Conservation (phyloP, 768 basidiomycete species). For the Favolaschia claudopus region DNA sequence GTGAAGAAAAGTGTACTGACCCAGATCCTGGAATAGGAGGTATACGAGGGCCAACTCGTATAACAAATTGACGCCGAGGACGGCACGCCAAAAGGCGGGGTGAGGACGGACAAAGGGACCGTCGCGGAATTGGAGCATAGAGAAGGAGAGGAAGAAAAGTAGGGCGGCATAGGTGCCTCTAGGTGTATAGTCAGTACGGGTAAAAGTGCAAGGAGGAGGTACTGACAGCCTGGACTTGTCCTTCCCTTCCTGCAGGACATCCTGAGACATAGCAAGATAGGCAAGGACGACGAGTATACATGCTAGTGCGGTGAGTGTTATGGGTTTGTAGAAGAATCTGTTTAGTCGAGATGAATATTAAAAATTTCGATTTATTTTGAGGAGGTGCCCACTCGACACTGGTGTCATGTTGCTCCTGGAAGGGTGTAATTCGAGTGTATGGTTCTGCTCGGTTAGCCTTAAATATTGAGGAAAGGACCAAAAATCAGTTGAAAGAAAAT, state of each 20-base stretch:
- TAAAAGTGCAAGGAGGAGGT: constrained; percentile 36
- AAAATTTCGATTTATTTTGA: too few species aligned
- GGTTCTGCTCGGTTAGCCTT: constrained; percentile 86
- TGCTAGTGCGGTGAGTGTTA: constrained; percentile 79
- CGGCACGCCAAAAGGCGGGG: constrained; percentile 84
- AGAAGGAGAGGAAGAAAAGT: constrained; percentile 78
- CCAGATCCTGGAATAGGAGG: constrained; percentile 84
- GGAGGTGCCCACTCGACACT: constrained; percentile 86
- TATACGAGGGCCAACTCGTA: constrained; percentile 88
- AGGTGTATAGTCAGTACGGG: constrained; percentile 20
- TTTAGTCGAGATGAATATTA: constrained; percentile 21
- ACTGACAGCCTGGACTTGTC: constrained; percentile 88
- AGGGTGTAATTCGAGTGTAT: constrained; percentile 84
- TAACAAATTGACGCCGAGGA: constrained; percentile 81
- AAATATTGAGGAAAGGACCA: constrained; percentile 22
- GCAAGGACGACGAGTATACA: constrained; percentile 72
- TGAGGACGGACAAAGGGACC: constrained; percentile 90
- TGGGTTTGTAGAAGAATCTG: constrained; percentile 88
- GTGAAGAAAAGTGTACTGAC: too few species aligned
- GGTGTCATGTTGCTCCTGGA: constrained; percentile 85
- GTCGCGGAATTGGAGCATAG: constrained; percentile 89
- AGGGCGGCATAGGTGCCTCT: constrained; percentile 83
- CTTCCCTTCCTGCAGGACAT: constrained; percentile 83
- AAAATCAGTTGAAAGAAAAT: constrained; percentile 29
- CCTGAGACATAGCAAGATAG: constrained; percentile 84